Conservation (phyloP, 441 rosid genomes). For the Euphorbia celastroides region DNA sequence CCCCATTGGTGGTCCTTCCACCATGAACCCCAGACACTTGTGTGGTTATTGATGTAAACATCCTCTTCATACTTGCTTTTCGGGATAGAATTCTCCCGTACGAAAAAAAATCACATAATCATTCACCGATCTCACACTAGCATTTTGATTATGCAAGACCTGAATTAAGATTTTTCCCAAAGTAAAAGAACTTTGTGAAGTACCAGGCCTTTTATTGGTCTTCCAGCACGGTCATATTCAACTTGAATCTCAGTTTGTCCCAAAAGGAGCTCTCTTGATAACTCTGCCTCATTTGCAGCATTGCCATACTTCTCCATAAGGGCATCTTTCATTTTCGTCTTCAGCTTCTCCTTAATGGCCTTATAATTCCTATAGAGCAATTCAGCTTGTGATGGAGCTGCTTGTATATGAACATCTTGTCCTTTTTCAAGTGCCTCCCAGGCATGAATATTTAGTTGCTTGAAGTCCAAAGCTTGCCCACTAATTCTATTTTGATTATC, state of each 20-base stretch:
- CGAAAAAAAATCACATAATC: too few relatives aligned
- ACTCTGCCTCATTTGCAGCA: constrained; percentile 76
- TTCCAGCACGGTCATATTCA: constrained; percentile 42
- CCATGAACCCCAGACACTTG: constrained; percentile 65
- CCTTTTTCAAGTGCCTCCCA: constrained; percentile 90
- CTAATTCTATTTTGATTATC: constrained; percentile 74
- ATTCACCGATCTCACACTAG: too few relatives aligned
- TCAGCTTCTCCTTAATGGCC: constrained; percentile 64
- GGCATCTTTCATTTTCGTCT: constrained; percentile 56
- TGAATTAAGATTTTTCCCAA: too few relatives aligned
- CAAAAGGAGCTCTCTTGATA: constrained; percentile 21
- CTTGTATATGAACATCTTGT: constrained; percentile 88
- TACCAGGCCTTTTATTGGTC: constrained; percentile 59
- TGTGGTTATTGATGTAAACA: constrained; percentile 48
- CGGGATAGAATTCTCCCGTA: constrained; percentile 32
- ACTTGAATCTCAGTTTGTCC: constrained; percentile 24
- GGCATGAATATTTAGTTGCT: constrained; percentile 73
- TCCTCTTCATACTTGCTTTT: constrained; percentile 65
- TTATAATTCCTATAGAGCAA: constrained; percentile 54
- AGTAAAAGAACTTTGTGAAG: too few relatives aligned
- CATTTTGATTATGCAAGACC: too few relatives aligned
- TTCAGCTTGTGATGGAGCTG: constrained; percentile 90
- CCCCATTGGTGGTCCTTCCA: constrained; percentile 72
- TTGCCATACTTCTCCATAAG: constrained; percentile 83
- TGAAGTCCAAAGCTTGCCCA: constrained; percentile 82